Conservation (phyloP, 2,329 filamentous ascomycete genomes). For the Cercospora sp. region DNA sequence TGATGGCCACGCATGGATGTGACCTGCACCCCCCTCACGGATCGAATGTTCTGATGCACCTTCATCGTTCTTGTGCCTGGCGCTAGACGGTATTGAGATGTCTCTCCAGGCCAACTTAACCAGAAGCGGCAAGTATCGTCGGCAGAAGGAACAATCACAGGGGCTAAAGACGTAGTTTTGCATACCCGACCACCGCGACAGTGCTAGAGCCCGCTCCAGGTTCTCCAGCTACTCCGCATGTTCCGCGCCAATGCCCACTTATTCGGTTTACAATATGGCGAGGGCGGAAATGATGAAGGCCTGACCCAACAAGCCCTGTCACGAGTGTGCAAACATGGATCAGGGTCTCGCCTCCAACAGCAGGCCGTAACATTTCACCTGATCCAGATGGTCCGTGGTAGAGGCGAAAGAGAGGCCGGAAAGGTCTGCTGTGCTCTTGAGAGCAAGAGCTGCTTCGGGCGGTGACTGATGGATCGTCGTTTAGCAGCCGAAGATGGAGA, state of each 20-base stretch:
- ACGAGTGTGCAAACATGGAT: background rate
- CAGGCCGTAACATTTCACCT: background rate
- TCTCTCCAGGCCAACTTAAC: background rate
- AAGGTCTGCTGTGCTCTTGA: background rate
- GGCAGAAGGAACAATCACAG: background rate
- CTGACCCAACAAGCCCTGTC: background rate
- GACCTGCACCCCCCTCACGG: background rate
- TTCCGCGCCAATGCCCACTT: background rate
- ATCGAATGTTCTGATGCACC: conserved; percentile 5
- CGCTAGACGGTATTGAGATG: background rate
- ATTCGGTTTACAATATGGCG: background rate
- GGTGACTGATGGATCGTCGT: background rate
- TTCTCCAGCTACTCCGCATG: background rate
- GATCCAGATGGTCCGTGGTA: background rate
- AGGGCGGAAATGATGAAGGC: background rate
- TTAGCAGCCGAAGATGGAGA: background rate
- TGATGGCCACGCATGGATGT: background rate
- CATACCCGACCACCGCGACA: background rate
- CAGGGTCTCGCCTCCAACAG: background rate
- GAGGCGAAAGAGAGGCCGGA: background rate
- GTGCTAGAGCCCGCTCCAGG: background rate
- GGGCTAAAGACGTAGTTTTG: conserved; percentile 4
- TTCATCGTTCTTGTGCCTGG: background rate
- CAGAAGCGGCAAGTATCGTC: conserved; percentile 5
- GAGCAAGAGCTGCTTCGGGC: background rate